Evolutionary conservation across 106 monocot species (phyloP).

Genomic region (Platanthera zijinensis): DNA sequence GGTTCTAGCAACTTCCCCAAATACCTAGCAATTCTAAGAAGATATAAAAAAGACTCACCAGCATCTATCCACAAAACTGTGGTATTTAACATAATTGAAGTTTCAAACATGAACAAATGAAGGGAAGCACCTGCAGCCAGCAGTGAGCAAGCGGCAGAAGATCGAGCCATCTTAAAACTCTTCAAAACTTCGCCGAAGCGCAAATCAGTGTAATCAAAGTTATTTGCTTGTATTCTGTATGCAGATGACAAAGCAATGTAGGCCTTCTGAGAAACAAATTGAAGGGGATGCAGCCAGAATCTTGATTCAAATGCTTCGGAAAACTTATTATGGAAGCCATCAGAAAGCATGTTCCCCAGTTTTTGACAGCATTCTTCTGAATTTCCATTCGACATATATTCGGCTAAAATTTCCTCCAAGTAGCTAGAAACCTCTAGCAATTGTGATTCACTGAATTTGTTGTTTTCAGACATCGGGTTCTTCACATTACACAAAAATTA

Average conservation of each 20-base stretch:
- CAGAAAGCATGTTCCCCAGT: slow-evolving; percentile 49
- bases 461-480: slow-evolving; percentile 12
- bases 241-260: slow-evolving; percentile 65
- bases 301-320: slow-evolving; percentile 2
- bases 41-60: slow-evolving; percentile 44
- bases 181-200: background rate
- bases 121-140: slow-evolving; percentile 52
- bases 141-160: slow-evolving; percentile 56
- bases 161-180: slow-evolving; percentile 29
- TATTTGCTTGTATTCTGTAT: slow-evolving; percentile 22
- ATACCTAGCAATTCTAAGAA: slow-evolving; percentile 17
- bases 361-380: slow-evolving; percentile 45
- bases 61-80: slow-evolving; percentile 51
- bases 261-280: slow-evolving; percentile 56
- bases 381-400: slow-evolving; percentile 45
- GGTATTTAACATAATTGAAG: slow-evolving; percentile 43
- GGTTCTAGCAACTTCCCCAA: background rate
- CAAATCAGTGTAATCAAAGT: slow-evolving; percentile 2
- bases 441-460: slow-evolving; percentile 1
- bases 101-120: slow-evolving; percentile 48
- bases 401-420: slow-evolving; percentile 44
- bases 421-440: slow-evolving; percentile 26
- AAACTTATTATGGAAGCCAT: slow-evolving; percentile 11
- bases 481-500: slow-evolving; percentile 22
- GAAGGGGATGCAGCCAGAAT: slow-evolving; percentile 58